Conservation (phyloP, 495 filamentous ascomycete species). For the Hypoxylon crocopeplum region DNA sequence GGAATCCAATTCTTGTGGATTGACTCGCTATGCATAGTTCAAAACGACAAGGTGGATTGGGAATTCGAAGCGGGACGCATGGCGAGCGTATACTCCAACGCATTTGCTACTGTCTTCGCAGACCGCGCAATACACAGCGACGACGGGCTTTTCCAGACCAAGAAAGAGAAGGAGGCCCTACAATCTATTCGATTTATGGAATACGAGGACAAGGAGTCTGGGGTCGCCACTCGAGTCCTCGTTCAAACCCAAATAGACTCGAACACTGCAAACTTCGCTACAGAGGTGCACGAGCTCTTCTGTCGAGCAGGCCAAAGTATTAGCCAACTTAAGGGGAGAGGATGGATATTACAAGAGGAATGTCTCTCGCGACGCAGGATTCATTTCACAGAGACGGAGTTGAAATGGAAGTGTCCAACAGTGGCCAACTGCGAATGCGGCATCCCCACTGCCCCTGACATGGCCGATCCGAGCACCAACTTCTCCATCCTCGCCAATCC, state of each 20-base stretch:
- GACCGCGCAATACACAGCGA: constrained; percentile 14
- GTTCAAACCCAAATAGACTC: constrained; percentile 5
- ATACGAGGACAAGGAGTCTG: background rate
- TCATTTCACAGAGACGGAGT: constrained; percentile 12
- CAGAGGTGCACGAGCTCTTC: background rate
- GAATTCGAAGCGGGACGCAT: constrained; percentile 23
- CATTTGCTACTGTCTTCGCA: constrained; percentile 30
- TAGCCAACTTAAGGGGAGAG: background rate
- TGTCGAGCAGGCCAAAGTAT: background rate
- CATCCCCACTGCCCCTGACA: background rate
- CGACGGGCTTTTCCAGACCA: constrained; percentile 10
- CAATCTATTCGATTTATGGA: background rate
- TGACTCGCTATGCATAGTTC: too few relatives aligned
- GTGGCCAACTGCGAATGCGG: constrained; percentile 6
- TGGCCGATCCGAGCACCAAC: constrained; percentile 2
- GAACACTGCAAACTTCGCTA: constrained; percentile 1
- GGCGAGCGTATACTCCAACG: constrained; percentile 30
- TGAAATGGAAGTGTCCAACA: constrained; percentile 11
- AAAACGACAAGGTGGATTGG: constrained; percentile 31
- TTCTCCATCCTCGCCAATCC: background rate
- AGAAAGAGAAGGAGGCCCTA: background rate
- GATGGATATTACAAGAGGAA: constrained; percentile 24
- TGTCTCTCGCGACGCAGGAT: constrained; percentile 15
- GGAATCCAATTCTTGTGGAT: constrained; percentile 10
- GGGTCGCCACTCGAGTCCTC: background rate